Evolutionary conservation across 495 filamentous ascomycete species (phyloP), one percentile per base, ranked within the genome.

Genomic region (Corynascus novoguineensis): DNA sequence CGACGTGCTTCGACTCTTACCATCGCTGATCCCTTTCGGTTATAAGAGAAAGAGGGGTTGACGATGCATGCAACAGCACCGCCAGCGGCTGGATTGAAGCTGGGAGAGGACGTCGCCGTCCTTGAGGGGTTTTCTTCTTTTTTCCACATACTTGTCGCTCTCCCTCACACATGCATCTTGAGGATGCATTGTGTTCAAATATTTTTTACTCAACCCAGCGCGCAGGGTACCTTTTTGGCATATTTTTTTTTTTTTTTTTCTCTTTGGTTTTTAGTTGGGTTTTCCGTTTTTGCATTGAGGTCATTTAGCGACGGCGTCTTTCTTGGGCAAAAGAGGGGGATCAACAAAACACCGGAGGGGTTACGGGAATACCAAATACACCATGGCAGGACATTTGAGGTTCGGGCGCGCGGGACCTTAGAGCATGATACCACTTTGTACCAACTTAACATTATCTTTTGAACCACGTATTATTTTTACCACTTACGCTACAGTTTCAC

Each of bases 1-100:
- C 50, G 60, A 50, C 56, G 19, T 59, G 60, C 56, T 59, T 58
- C 28, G 31, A 41, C 50, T 34, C 35, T 10, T 22, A 21, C 17
- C 5, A 40, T 25, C 37, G 48, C 48, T 61, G 40, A 45, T 46
- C 29, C n/a, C n/a, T n/a, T 58, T 38, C 37, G 14, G 25, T 31
- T 44, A 25, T 6, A 27, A 21, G 17, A 24, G 8, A 5, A 22
- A 40, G 32, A 19, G 47, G 40, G 53, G 53, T 17, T 10, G 31
- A 17, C 34, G 21, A 31, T 15, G 21, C 15, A 40, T 47, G 55
- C 29, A 47, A 58, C 55, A 41, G 11, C 17, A 50, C 29, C 34
- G 7, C 41, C 31, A 7, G 17, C 9, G 48, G 42, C 15, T 40
- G 14, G 41, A 6, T 15, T 31, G 15, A 24, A 31, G 17, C 40